phyloP scores from a whole-genome alignment of 179 eudicot species.

The Carnegiea gigantea region DNA sequence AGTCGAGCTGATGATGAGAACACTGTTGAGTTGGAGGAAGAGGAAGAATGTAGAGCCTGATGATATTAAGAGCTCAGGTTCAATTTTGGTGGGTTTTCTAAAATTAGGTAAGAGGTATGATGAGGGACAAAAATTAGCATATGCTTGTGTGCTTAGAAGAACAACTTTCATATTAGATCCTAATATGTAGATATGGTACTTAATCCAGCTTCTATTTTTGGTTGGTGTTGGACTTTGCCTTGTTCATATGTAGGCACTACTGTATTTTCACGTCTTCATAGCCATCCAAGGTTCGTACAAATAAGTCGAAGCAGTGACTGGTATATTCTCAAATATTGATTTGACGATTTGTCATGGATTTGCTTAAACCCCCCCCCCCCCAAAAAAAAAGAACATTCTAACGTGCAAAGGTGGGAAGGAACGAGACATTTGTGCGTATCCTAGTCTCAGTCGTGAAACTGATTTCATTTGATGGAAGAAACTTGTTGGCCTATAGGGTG shows the following conservation, averaged over 20 bases:
- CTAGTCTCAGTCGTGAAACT: too few relatives aligned
- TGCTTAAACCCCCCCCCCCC: too few relatives aligned
- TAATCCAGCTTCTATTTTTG: constrained; percentile 19
- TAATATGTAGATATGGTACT: background rate
- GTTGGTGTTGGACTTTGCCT: constrained; percentile 19
- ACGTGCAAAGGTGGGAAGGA: too few relatives aligned
- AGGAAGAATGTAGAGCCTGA: constrained; percentile 7
- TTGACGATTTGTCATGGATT: too few relatives aligned
- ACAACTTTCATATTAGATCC: background rate
- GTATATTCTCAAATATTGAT: too few relatives aligned
- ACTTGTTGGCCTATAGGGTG: too few relatives aligned
- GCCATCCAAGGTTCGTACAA: background rate
- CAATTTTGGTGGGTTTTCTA: background rate
- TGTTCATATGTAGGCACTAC: background rate
- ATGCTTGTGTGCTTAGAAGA: background rate
- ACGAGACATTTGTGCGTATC: too few relatives aligned
- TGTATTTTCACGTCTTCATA: background rate
- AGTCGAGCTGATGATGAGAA: constrained; percentile 22
- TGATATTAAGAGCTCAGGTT: background rate
- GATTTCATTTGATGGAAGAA: too few relatives aligned
- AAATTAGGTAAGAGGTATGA: background rate
- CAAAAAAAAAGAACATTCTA: too few relatives aligned
- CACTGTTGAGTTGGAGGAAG: constrained; percentile 16
- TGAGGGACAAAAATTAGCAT: background rate
- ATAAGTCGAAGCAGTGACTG: too few relatives aligned